These are phyloP conservation scores for Volvox carteri DNA, from an alignment of 163 green algal genomes.

Conservation along the genomic window DNA sequence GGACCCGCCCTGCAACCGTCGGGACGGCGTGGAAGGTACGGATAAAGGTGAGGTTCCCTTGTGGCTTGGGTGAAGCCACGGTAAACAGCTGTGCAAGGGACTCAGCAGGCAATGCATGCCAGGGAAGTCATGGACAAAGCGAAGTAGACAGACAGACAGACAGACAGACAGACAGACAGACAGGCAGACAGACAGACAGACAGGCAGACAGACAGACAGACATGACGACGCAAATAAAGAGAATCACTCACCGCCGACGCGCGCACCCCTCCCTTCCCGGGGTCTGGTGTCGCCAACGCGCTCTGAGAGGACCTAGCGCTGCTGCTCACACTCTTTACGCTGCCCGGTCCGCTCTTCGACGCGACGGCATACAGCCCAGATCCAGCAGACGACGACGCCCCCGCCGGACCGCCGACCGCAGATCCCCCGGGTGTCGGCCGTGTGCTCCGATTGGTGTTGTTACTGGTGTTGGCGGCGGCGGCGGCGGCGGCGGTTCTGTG, in stretches of 20 bases:
- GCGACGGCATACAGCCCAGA: background rate
- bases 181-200: background rate
- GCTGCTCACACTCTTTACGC: background rate
- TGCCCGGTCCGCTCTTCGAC: background rate
- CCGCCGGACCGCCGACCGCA: background rate
- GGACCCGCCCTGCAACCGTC: background rate
- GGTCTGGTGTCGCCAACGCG: background rate
- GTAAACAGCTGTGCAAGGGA: background rate
- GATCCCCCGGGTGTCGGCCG: background rate
- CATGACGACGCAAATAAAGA: background rate
- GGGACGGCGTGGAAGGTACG: background rate
- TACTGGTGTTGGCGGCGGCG: background rate
- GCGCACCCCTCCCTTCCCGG: background rate
- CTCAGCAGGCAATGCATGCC: background rate
- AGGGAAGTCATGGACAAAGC: background rate
- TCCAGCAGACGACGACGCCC: background rate
- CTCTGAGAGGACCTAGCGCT: background rate
- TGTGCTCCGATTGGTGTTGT: too few relatives aligned
- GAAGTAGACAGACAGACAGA: background rate
- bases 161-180: background rate
- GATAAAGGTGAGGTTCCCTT: background rate
- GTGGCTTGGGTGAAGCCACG: background rate
- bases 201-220: background rate
- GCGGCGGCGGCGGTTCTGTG: background rate
- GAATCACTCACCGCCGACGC: background rate